Base-by-base conservation (phyloP, 1,139 yeast species). In the Entelexis sorbosivorans region DNA sequence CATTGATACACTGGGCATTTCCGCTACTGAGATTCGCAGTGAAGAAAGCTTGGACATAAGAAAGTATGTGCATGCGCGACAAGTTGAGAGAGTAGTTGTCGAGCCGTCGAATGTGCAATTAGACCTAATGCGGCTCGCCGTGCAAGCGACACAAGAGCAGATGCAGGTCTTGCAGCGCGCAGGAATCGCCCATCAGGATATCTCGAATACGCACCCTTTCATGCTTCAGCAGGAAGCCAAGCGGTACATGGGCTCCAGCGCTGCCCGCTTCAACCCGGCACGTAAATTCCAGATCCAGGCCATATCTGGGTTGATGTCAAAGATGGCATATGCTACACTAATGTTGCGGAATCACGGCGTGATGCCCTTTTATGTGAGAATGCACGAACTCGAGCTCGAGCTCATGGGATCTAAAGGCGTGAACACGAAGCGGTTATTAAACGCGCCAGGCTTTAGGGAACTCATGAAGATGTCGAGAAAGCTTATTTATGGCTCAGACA, bases 21-120 rank as follows among this genome's bases (percentile, higher is more conserved):
- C 96, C 0, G 75, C 75, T 52, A 80, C 89, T 38, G 97, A 89
- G 64, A 79, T 89, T 20, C 70, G 97, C 55, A 85, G 96, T 0
- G 98, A 93, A 62, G 77, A 77, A 44, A 82, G 93, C 59, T 73
- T 79, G 28, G 97, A 93, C 64, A 83, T 88, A n/a, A 70, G 73
- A 16, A 79, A 75, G 60, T 87, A 89, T 62, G 80, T 89, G 73
- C 88, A 86, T 61, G 68, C 71, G n/a, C 82, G 85, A 55, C 74
- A 72, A 24, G 72, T 83, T 11, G 81, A 77, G 29, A 74, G 82
- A 60, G 67, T 83, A 8, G 73, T 74, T 9, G 79, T 85, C 7
- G 74, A 70, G 1, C 66, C 72, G 14, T 75, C 79, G 2, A 66
- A 69, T 1, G 84, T 81, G 29, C 79, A 81, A 56, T 66, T 68